A percentile compares a stretch with the other conserved stretches of the same genome.
phyloP scores from a whole-genome alignment of 768 basidiomycete species.

The Leccinum subtestaceum region DNA sequence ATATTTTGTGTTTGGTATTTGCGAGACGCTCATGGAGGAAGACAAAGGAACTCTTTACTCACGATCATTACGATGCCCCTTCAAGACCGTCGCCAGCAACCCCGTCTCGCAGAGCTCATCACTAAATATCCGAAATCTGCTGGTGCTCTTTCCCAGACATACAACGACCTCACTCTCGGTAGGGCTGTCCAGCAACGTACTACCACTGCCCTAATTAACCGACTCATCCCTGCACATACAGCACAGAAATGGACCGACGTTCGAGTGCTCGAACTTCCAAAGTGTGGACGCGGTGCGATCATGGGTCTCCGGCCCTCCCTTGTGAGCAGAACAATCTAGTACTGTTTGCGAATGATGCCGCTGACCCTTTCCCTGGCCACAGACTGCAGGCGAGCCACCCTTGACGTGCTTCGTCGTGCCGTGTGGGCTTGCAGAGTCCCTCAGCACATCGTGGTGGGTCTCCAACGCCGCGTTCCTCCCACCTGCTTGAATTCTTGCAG shows the following conservation, averaged over 20 bases:
- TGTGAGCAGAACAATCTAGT: constrained; percentile 32
- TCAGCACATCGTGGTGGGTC: constrained; percentile 60
- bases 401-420: constrained; percentile 48
- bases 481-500: constrained; percentile 32
- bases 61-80: constrained; percentile 11
- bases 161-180: constrained; percentile 72
- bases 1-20: constrained; percentile 44
- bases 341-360: background rate
- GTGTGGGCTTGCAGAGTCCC: constrained; percentile 62
- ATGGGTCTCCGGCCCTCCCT: constrained; percentile 54
- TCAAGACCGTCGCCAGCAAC: constrained; percentile 36
- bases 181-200: constrained; percentile 2
- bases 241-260: constrained; percentile 74
- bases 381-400: constrained; percentile 43
- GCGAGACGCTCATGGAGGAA: constrained; percentile 17
- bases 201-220: background rate
- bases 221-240: constrained; percentile 25
- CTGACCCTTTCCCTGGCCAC: background rate
- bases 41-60: background rate
- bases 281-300: constrained; percentile 54
- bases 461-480: no score
- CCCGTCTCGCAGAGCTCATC: constrained; percentile 45
- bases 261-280: constrained; percentile 56
- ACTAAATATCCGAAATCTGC: constrained; percentile 61
- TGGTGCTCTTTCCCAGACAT: constrained; percentile 66